Base-by-base conservation (phyloP, 2,329 filamentous ascomycete genomes). In the Fusarium sp. region DNA sequence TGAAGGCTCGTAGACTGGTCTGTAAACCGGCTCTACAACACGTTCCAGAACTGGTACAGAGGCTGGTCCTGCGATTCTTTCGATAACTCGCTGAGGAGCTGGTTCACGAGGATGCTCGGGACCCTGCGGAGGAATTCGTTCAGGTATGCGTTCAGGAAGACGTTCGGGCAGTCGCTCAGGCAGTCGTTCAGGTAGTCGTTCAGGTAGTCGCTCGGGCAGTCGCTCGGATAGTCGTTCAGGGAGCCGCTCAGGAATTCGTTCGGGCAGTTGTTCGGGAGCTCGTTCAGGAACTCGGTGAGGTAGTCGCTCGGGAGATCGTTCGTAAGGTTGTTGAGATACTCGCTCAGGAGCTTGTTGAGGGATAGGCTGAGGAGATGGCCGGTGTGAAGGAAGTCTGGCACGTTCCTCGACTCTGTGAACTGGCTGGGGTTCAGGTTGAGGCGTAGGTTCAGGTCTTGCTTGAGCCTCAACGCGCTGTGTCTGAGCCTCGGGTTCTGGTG, bases 381-480 rank as follows among this genome's bases (percentile, higher is more conserved):
- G 59, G 10, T 33, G 71, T 29, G 66, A 69, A 54, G 63, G 47
- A 27, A 74, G 54, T 57, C 38, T 42, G 25, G 62, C 68, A 42
- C 59, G 61, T 33, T 73, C 68, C 25, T 64, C 54, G 11, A 20
- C 33, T 38, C 52, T 58, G 10, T 31, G 54, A 14, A 25, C 9
- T 29, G 36, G 54, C 27, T 50, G 59, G 31, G 52, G 27, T 40
- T 65, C 33, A 6, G 50, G 22, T 38, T 56, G 62, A 18, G 33
- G 35, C 54, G 20, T 36, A 20, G 62, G 11, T 14, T 57, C 62
- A 25, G 65, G 42, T 38, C 60, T 68, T 22, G 63, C 27, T 29
- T 75, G 74, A 40, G 68, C n/a, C 38, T 72, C 68, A 11, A 57
- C 45, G 27, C 50, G 65, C 16, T 56, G 69, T 10, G 61, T 52